Conservation (phyloP, 208 protist genomes). For the Phytomonas sp. region DNA sequence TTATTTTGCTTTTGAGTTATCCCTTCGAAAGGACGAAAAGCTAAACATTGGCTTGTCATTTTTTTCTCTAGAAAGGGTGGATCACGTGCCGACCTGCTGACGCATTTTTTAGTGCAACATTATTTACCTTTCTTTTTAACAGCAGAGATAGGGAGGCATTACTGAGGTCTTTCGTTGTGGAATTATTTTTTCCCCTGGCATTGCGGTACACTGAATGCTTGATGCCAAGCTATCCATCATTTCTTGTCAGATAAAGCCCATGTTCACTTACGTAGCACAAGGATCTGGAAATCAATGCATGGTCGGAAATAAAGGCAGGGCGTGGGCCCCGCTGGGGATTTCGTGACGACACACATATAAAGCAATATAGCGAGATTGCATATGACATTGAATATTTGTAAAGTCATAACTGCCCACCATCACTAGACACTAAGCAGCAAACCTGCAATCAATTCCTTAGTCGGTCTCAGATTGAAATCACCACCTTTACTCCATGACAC, state of each 20-base stretch:
- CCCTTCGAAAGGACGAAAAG: background rate
- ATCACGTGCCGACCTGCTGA: background rate
- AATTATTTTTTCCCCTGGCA: background rate
- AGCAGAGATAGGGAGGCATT: background rate
- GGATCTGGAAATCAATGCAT: background rate
- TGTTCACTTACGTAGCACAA: background rate
- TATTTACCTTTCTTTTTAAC: background rate
- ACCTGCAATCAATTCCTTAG: background rate
- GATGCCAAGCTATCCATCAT: background rate
- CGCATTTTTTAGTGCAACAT: background rate
- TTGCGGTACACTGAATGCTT: background rate
- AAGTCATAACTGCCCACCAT: background rate
- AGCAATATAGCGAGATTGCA: background rate
- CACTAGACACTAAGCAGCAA: background rate
- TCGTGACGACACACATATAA: background rate
- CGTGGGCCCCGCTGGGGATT: background rate
- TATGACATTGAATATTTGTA: background rate
- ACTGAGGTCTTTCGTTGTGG: background rate
- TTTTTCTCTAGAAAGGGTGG: background rate
- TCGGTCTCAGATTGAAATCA: background rate
- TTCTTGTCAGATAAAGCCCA: background rate
- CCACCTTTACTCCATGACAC: background rate
- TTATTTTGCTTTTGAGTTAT: background rate
- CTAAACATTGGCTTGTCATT: background rate
- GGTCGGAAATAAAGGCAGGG: background rate